A percentile compares a stretch with the other conserved stretches of the same genome.
Evolutionary conservation across 1,139 yeast genomes (phyloP).

Genomic region (Meyerozyma smithsonii): DNA sequence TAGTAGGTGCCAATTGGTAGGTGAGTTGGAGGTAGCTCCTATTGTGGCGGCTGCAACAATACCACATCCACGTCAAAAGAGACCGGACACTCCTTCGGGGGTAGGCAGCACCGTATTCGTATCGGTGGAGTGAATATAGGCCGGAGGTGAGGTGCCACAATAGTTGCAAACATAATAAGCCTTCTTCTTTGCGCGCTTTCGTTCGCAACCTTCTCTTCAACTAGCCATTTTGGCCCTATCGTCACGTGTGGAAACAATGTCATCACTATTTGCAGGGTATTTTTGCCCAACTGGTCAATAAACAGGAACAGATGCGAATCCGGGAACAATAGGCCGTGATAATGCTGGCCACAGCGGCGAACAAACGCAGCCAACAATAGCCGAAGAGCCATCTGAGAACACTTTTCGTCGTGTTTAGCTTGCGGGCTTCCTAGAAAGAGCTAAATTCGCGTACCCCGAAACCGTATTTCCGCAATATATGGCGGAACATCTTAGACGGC

Average conservation of each 20-base stretch:
- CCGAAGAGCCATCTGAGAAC: neutral
- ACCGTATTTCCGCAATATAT: no score
- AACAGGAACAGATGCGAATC: neutral
- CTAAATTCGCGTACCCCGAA: no score
- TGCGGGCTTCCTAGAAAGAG: no score
- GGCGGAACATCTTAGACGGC: no score
- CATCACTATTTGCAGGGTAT: neutral
- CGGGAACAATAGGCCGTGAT: neutral
- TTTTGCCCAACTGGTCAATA: neutral
- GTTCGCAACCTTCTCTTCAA: conserved; percentile 1
- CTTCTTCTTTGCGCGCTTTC: neutral
- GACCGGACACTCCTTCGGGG: neutral
- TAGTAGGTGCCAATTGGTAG: neutral
- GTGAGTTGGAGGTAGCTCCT: neutral
- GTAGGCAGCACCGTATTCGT: neutral
- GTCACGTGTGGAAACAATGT: conserved; percentile 1
- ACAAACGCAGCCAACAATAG: neutral
- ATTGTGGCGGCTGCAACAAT: neutral
- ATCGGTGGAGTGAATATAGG: neutral
- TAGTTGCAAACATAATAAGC: neutral
- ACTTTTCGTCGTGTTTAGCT: neutral
- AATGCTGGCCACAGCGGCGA: neutral
- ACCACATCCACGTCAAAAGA: neutral
- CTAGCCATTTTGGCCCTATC: neutral
- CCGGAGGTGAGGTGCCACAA: neutral